Base-by-base conservation (phyloP, 2,329 filamentous ascomycete species). In the Aureobasidium uvarum region DNA sequence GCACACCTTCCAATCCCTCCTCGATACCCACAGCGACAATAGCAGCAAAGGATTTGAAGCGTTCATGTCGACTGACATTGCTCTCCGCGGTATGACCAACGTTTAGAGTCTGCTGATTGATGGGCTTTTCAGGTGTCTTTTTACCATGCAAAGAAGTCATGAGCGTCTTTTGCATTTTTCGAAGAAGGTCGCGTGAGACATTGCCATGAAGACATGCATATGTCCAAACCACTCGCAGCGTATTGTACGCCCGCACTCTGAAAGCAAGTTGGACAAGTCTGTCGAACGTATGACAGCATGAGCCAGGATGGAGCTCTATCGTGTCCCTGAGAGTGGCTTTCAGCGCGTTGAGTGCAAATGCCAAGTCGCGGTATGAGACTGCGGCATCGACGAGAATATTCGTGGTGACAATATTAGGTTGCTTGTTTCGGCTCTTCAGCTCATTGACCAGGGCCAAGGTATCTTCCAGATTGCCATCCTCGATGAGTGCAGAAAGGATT, bases 181-280 rank as follows among this genome's bases (percentile, higher is more conserved):
- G n/a, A 10, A 45, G n/a, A 11, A 63, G 18, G 6, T 25, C 23
- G n/a, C 46, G 59, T 5, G 54, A 52, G 6, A 72, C 67, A 18
- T 72, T 62, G 3, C 72, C 73, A 23, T 66, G 56, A 18, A 69
- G 67, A 64, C 72, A 75, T 18, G 73, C 73, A 65, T 75, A 74
- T 8, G 72, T 70, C 74, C 74, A 76, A 20, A 76, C 64, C 1
- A 75, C 71, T 20, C 72, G 68, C n/a, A 72, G 60, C 54, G 71
- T 69, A 51, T 75, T 75, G 67, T 68, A 72, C 58, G 67, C 69
- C 10, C 66, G 64, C 6, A 55, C 25, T 3, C 59, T 48, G 70
- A 70, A 74, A 1, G 72, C 73, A 16, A 75, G 52, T 8, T 39
- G 39, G 45, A 72, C 73, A 2, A 75, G 68, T 7, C 66, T 67